Evolutionary conservation across 352 stramenopile species (phyloP).

Genomic region (Phytophthora cactorum): DNA sequence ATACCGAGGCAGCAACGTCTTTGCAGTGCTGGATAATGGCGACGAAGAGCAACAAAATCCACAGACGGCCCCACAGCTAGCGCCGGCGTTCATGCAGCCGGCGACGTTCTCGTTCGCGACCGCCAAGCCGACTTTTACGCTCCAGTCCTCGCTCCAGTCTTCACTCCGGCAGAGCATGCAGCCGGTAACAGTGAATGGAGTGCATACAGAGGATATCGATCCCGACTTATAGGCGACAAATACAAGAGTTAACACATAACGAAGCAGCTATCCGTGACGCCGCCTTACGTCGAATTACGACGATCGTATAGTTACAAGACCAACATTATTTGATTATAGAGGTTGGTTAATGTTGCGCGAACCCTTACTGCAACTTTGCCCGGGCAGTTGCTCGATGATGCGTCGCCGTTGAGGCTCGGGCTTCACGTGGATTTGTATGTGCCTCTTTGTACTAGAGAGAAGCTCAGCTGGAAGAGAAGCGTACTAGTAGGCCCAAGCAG

Average conservation of each 20-base stretch:
- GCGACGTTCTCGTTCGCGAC: conserved; percentile 71
- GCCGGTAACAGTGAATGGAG: conserved; percentile 4
- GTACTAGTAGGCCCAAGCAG: conserved; percentile 7
- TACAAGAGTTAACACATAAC: no score
- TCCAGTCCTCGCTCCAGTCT: conserved; percentile 27
- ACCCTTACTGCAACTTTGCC: background rate
- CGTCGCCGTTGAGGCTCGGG: conserved; percentile 24
- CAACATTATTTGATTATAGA: background rate
- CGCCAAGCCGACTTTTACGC: conserved; percentile 26
- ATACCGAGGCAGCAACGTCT: conserved; percentile 60
- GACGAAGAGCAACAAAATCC: conserved; percentile 41
- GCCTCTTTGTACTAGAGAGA: conserved; percentile 36
- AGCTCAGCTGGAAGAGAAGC: conserved; percentile 33
- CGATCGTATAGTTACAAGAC: no score
- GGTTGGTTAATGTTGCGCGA: background rate
- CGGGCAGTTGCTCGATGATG: conserved; percentile 16
- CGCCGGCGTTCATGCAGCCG: conserved; percentile 59
- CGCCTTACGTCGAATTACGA: no score
- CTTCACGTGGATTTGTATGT: conserved; percentile 30
- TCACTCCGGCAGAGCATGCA: conserved; percentile 30
- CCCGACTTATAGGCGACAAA: conserved; percentile 58
- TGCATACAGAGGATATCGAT: conserved; percentile 46
- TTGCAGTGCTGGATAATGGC: conserved; percentile 63
- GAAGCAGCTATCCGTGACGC: no score
- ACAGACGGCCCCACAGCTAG: conserved; percentile 15